Conservation (phyloP, 129 eudicot species). For the Helianthus tuberosus region DNA sequence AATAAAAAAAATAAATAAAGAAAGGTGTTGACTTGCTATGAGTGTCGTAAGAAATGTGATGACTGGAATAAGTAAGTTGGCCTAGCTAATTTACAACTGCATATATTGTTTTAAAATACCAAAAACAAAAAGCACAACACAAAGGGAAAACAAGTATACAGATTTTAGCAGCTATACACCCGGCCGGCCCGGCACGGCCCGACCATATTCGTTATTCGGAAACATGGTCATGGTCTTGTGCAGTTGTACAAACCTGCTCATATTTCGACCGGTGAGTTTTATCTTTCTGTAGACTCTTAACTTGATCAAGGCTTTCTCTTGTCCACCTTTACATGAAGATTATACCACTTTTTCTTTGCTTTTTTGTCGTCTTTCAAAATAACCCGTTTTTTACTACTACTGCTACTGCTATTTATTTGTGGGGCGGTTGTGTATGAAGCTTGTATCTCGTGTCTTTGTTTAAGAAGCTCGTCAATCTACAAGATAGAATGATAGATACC, state of each 20-base stretch:
- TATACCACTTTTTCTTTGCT: constrained; percentile 81
- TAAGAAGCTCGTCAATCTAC: constrained; percentile 94
- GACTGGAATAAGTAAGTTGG: neutral
- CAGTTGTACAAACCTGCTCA: constrained; percentile 9
- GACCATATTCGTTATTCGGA: neutral
- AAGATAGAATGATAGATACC: neutral
- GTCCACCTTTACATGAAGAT: constrained; percentile 72
- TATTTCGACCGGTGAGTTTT: constrained; percentile 11
- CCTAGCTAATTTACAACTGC: constrained; percentile 18
- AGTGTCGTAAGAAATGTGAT: no score
- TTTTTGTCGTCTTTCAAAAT: constrained; percentile 54
- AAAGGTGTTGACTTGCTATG: no score
- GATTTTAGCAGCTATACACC: constrained; percentile 12
- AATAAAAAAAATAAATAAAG: no score
- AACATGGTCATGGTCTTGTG: neutral
- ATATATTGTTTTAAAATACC: constrained; percentile 15
- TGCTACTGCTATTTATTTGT: constrained; percentile 52
- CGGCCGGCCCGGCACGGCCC: neutral
- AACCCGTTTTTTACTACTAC: constrained; percentile 48
- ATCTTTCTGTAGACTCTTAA: neutral
- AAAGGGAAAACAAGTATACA: constrained; percentile 13
- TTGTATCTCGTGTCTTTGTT: constrained; percentile 76
- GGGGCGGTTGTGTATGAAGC: constrained; percentile 73
- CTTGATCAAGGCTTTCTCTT: constrained; percentile 61
- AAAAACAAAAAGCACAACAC: neutral